Percentiles rank a stretch among this genome's conserved stretches.
phyloP scores from a whole-genome alignment of 768 basidiomycete species.

The Termitomyces sp. region DNA sequence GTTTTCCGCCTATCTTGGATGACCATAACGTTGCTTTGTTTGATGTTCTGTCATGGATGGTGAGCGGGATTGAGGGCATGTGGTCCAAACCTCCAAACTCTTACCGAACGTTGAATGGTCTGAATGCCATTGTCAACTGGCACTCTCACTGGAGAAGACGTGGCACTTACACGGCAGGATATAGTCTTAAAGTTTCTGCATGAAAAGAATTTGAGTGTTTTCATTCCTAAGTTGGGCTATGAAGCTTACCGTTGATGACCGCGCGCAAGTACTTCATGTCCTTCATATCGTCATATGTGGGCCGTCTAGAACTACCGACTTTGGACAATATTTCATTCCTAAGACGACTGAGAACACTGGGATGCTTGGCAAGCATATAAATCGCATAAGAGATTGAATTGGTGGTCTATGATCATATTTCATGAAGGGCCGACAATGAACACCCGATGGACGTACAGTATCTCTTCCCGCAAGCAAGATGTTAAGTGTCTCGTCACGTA shows the following conservation, averaged over 20 bases:
- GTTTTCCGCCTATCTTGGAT: slow-evolving; percentile 20
- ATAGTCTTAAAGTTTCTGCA: slow-evolving; percentile 39
- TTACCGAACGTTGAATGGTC: slow-evolving; percentile 26
- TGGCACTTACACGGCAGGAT: slow-evolving; percentile 27
- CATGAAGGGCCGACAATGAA: not conserved
- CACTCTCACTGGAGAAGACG: not conserved
- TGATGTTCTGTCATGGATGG: slow-evolving; percentile 12
- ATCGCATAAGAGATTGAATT: slow-evolving; percentile 34
- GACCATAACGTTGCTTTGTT: slow-evolving; percentile 26
- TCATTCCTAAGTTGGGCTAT: not conserved
- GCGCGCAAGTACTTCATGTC: slow-evolving; percentile 41
- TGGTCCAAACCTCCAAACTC: not conserved
- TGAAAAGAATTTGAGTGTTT: not conserved
- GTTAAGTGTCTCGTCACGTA: slow-evolving; percentile 51
- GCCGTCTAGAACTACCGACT: slow-evolving; percentile 31
- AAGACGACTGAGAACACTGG: slow-evolving; percentile 32
- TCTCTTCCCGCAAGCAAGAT: slow-evolving; percentile 55
- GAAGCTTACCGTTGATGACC: slow-evolving; percentile 27
- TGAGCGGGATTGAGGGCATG: not conserved
- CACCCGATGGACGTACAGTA: slow-evolving; percentile 28
- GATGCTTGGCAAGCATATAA: slow-evolving; percentile 41
- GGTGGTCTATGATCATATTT: slow-evolving; percentile 27
- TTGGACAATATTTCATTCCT: slow-evolving; percentile 35
- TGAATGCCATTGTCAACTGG: not conserved
- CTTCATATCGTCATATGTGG: slow-evolving; percentile 40